phyloP scores from a whole-genome alignment of 768 basidiomycete genomes.

The Lactifluus volemus region DNA sequence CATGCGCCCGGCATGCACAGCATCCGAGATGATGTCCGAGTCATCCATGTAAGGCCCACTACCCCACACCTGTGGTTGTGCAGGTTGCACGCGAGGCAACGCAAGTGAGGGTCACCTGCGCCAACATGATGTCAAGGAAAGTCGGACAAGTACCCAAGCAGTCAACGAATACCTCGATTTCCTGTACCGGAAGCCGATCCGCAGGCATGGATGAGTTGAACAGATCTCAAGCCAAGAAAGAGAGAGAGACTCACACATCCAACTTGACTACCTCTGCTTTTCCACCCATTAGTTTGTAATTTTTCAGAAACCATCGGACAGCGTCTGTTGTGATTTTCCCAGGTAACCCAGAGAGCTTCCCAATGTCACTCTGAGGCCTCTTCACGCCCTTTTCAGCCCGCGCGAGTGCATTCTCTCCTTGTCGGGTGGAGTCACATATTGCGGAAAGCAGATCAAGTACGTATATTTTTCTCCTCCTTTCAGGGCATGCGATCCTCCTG shows the following conservation, averaged over 20 bases:
- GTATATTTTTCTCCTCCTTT: too few species aligned
- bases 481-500: too few species aligned
- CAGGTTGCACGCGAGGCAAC: conserved; percentile 47
- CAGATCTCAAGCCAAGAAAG: background rate
- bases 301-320: conserved; percentile 35
- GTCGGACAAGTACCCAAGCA: conserved; percentile 48
- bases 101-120: conserved; percentile 46
- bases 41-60: conserved; percentile 66
- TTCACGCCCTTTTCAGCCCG: conserved; percentile 33
- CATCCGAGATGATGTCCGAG: conserved; percentile 61
- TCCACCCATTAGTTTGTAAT: conserved; percentile 38
- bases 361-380: conserved; percentile 35
- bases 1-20: conserved; percentile 52
- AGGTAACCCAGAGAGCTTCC: conserved; percentile 53
- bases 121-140: conserved; percentile 43
- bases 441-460: too few species aligned
- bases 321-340: conserved; percentile 31
- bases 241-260: conserved; percentile 36
- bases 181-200: background rate
- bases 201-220: background rate
- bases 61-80: conserved; percentile 59
- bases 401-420: conserved; percentile 24
- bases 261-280: conserved; percentile 41
- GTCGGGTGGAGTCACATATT: conserved; percentile 20
- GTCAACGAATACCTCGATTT: conserved; percentile 29